Percentiles rank a stretch among this genome's conserved stretches.
Conservation (phyloP, 257 asterid genomes). For the Cordia subcordata region DNA sequence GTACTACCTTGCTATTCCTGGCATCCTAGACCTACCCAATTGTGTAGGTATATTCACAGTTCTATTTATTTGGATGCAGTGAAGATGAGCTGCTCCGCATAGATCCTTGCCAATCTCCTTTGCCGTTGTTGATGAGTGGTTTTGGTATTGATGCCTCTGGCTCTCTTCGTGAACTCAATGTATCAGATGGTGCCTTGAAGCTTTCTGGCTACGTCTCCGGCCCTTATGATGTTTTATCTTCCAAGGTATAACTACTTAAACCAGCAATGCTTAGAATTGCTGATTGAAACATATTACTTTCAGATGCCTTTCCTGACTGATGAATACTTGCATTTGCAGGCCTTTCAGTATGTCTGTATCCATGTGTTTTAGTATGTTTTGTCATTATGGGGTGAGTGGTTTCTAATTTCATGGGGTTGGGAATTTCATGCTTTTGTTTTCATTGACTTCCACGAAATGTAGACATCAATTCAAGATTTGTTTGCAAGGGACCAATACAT, state of each 20-base stretch:
- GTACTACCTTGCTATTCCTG: constrained; percentile 33
- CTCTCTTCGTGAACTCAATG: constrained; percentile 40
- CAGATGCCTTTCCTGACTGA: constrained; percentile 21
- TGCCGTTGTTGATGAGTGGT: constrained; percentile 52
- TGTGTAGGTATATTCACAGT: constrained; percentile 14
- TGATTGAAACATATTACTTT: constrained; percentile 10
- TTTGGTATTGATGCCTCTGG: constrained; percentile 54
- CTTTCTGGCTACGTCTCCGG: constrained; percentile 81
- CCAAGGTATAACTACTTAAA: constrained; percentile 51
- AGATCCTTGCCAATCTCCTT: constrained; percentile 62
- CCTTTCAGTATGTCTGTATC: constrained; percentile 90
- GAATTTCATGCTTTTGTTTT: constrained; percentile 30
- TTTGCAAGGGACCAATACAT: constrained; percentile 84
- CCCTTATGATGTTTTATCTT: constrained; percentile 44
- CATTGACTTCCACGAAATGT: constrained; percentile 37
- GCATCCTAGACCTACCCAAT: constrained; percentile 6
- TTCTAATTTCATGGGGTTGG: constrained; percentile 15
- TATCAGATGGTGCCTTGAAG: constrained; percentile 47
- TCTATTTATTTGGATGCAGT: constrained; percentile 44
- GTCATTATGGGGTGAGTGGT: constrained; percentile 20
- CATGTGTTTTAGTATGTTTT: constrained; percentile 21
- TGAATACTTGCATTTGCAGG: constrained; percentile 54
- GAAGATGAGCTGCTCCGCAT: constrained; percentile 56
- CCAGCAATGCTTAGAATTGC: constrained; percentile 11
- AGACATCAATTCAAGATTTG: constrained; percentile 94